Evolutionary conservation across 805 yeast species (phyloP).

Genomic region (Priceomyces castillae): DNA sequence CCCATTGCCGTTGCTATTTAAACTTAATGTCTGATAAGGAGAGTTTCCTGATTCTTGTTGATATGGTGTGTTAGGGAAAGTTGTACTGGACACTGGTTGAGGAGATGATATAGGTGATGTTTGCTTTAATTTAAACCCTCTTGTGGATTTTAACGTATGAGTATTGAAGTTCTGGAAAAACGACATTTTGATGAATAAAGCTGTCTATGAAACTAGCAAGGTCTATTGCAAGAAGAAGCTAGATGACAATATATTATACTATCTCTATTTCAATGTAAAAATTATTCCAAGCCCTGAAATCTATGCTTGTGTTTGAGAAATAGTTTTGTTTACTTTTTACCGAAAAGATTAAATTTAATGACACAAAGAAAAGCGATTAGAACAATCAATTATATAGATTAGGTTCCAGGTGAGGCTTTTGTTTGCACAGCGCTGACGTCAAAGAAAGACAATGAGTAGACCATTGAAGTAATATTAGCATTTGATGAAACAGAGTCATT

Average conservation of each 20-base stretch:
- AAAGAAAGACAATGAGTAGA: constrained; percentile 1
- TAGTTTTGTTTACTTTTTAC: constrained; percentile 7
- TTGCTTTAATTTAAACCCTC: constrained; percentile 43
- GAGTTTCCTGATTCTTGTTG: constrained; percentile 11
- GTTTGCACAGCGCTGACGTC: constrained; percentile 3
- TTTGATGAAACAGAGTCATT: not conserved
- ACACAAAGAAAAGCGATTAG: not conserved
- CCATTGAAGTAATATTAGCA: constrained; percentile 3
- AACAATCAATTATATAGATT: not conserved
- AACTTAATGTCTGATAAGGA: constrained; percentile 33
- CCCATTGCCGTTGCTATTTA: constrained; percentile 12
- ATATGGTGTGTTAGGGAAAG: constrained; percentile 26
- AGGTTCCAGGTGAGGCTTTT: not conserved
- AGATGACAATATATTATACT: not conserved
- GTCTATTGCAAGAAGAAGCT: not conserved
- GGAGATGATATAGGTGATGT: constrained; percentile 40
- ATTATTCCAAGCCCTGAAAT: not conserved
- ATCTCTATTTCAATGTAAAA: not conserved
- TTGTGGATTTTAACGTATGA: constrained; percentile 39
- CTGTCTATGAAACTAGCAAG: not conserved
- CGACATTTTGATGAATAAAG: constrained; percentile 22
- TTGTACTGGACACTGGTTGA: constrained; percentile 33
- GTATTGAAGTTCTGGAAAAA: constrained; percentile 45
- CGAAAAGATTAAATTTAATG: constrained; percentile 1
- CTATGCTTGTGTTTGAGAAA: constrained; percentile 2